A percentile compares a stretch with the other conserved stretches of the same genome.
Conservation (phyloP, 306 rosid genomes). For the Carpinus viminea region DNA sequence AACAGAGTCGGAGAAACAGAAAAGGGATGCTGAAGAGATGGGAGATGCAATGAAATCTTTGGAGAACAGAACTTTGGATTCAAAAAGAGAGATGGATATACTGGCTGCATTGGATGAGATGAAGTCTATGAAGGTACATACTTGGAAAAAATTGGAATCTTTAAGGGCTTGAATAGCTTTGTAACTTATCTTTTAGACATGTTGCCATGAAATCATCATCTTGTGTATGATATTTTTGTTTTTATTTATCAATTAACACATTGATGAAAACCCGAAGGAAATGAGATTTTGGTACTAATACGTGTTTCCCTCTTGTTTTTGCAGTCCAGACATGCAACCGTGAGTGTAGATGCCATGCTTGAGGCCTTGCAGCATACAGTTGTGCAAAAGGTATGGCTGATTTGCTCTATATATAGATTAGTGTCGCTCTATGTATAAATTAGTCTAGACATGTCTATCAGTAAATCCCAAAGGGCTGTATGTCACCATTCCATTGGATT, state of each 20-base stretch:
- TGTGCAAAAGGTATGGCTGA: conserved; percentile 47
- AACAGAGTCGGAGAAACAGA: conserved; percentile 44
- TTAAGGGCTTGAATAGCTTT: not conserved
- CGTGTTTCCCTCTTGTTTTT: conserved; percentile 21
- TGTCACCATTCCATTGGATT: not conserved
- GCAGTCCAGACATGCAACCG: conserved; percentile 95
- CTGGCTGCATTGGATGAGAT: conserved; percentile 95
- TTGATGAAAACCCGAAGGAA: not conserved
- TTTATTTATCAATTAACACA: not conserved
- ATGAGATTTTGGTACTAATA: conserved; percentile 24
- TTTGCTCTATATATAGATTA: not conserved
- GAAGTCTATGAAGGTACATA: conserved; percentile 93
- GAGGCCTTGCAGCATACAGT: conserved; percentile 69
- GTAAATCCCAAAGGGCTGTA: not conserved
- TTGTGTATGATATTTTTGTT: not conserved
- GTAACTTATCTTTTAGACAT: conserved; percentile 7
- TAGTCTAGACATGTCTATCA: not conserved
- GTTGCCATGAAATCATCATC: conserved; percentile 5
- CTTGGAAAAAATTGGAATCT: conserved; percentile 5
- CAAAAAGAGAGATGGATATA: conserved; percentile 75
- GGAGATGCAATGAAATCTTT: conserved; percentile 90
- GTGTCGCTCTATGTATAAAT: too few species aligned
- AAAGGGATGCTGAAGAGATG: conserved; percentile 78
- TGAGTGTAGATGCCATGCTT: conserved; percentile 83
- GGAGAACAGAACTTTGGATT: conserved; percentile 87